These are phyloP conservation scores for Grosmannia huntii DNA, from an alignment of 2,329 filamentous ascomycete genomes.

Conservation along the genomic window DNA sequence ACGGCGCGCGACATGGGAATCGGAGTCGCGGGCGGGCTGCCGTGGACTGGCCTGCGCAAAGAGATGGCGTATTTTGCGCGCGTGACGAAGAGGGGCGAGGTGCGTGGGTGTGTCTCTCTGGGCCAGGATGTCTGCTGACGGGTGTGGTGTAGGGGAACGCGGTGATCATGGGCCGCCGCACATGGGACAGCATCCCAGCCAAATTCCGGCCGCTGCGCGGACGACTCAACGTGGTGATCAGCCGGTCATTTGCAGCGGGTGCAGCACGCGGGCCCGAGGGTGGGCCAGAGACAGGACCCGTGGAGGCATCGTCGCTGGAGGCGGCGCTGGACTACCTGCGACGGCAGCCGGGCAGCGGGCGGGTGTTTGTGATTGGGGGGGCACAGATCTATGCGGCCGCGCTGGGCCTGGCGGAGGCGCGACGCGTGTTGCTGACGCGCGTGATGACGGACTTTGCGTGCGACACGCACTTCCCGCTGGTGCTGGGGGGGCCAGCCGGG, in stretches of 20 bases:
- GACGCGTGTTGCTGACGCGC: slow-evolving; percentile 56
- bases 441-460: slow-evolving; percentile 60
- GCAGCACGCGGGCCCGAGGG: slow-evolving; percentile 4
- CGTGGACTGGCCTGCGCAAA: slow-evolving; percentile 77
- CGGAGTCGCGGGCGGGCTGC: slow-evolving; percentile 62
- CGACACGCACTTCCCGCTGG: slow-evolving; percentile 61
- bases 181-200: slow-evolving; percentile 79
- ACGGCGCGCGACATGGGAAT: slow-evolving; percentile 78
- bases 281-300: slow-evolving; percentile 24
- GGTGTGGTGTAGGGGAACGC: slow-evolving; percentile 39
- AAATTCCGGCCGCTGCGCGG: slow-evolving; percentile 68
- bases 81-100: slow-evolving; percentile 57
- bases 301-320: slow-evolving; percentile 47
- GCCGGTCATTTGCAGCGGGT: slow-evolving; percentile 30
- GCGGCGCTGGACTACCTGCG: slow-evolving; percentile 35
- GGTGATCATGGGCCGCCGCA: slow-evolving; percentile 96
- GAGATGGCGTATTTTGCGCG: slow-evolving; percentile 95
- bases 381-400: slow-evolving; percentile 71
- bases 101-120: not conserved
- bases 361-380: slow-evolving; percentile 81
- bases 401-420: slow-evolving; percentile 43
- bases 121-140: not conserved
- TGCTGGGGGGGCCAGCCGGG: slow-evolving; percentile 25
- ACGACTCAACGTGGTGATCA: slow-evolving; percentile 73
- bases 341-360: slow-evolving; percentile 25